A percentile compares a stretch with the other conserved stretches of the same genome.
Conservation (phyloP, 2,329 filamentous ascomycete genomes). For the Colletotrichum navitas region DNA sequence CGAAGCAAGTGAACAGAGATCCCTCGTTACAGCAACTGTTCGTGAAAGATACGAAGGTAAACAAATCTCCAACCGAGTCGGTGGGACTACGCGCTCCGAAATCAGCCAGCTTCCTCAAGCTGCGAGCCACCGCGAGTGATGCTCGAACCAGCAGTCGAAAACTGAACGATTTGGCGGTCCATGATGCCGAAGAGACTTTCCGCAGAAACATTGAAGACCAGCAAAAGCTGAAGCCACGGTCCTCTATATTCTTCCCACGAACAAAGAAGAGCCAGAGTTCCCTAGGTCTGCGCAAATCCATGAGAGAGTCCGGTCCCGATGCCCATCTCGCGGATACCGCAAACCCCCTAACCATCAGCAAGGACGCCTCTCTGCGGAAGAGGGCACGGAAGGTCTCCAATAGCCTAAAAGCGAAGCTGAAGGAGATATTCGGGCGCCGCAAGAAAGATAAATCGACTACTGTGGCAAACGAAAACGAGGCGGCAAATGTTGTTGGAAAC, state of each 20-base stretch:
- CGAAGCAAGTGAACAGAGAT: neutral
- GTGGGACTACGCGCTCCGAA: conserved; percentile 59
- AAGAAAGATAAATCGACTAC: conserved; percentile 54
- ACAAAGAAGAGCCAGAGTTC: conserved; percentile 51
- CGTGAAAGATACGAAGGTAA: conserved; percentile 16
- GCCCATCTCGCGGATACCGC: conserved; percentile 47
- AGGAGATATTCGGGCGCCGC: conserved; percentile 64
- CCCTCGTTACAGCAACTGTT: conserved; percentile 13
- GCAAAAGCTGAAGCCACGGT: conserved; percentile 53
- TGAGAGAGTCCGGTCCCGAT: conserved; percentile 51
- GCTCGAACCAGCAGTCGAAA: conserved; percentile 42
- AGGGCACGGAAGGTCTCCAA: conserved; percentile 73
- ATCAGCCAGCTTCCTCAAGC: conserved; percentile 67
- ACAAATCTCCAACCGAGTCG: neutral
- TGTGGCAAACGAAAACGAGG: conserved; percentile 66
- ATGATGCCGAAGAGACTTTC: conserved; percentile 54
- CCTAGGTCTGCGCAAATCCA: conserved; percentile 61
- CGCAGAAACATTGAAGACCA: conserved; percentile 52
- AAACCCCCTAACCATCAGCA: conserved; percentile 8
- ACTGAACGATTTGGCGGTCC: conserved; percentile 52
- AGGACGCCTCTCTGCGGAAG: conserved; percentile 53
- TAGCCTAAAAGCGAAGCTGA: conserved; percentile 72
- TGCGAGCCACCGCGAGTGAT: conserved; percentile 46
- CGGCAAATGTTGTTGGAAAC: conserved; percentile 44
- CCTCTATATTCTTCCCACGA: conserved; percentile 60